These are phyloP conservation scores for Hansenula lynferdii DNA, from an alignment of 1,139 yeast genomes.

Conservation along the genomic window DNA sequence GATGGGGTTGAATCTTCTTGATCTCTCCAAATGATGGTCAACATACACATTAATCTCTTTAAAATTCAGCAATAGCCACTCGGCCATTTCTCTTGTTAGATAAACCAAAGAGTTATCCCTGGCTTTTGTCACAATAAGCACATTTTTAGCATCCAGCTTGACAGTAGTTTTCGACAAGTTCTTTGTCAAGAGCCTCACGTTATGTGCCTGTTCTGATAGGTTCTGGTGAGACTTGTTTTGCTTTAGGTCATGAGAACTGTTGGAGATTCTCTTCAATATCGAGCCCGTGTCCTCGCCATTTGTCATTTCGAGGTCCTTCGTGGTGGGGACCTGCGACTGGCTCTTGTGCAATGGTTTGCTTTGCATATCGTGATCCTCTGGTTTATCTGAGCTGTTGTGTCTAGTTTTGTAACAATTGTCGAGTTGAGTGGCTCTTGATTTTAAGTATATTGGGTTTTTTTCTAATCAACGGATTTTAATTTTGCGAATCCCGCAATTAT, in stretches of 20 bases:
- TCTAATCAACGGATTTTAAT: too few relatives aligned
- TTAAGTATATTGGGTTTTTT: too few relatives aligned
- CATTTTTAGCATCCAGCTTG: constrained; percentile 60
- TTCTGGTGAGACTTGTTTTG: constrained; percentile 65
- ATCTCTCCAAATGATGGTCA: constrained; percentile 55
- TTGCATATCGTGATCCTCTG: too few relatives aligned
- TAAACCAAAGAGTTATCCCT: constrained; percentile 73
- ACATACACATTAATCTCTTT: constrained; percentile 60
- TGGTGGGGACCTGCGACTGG: background rate
- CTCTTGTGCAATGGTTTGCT: background rate
- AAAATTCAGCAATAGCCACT: constrained; percentile 57
- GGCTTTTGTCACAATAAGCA: constrained; percentile 82
- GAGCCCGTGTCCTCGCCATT: constrained; percentile 9
- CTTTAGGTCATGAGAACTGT: constrained; percentile 16
- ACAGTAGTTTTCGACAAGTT: constrained; percentile 72
- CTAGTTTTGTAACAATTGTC: too few relatives aligned
- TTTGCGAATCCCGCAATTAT: too few relatives aligned
- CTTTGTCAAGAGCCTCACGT: constrained; percentile 74
- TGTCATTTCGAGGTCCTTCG: constrained; percentile 3
- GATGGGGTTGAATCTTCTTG: constrained; percentile 56
- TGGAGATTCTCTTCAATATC: constrained; percentile 10
- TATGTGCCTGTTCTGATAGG: constrained; percentile 80
- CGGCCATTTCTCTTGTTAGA: constrained; percentile 72
- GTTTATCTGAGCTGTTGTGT: too few relatives aligned
- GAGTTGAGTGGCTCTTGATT: too few relatives aligned